A percentile compares a stretch with the other conserved stretches of the same genome.
Evolutionary conservation across 140 eudicot genomes (phyloP).

Genomic region (Ambrosia hybrid): DNA sequence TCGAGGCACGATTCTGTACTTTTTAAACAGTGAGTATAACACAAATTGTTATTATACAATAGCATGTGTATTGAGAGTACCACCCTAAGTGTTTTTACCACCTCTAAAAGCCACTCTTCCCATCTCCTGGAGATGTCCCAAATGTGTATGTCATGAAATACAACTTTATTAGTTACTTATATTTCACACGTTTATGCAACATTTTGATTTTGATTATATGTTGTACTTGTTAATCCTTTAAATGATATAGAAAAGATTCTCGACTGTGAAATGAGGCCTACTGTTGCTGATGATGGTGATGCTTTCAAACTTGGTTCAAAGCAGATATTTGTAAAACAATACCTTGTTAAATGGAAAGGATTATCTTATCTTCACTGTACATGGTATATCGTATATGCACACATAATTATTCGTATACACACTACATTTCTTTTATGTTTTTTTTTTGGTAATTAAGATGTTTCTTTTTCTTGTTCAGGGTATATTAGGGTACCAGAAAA

Average conservation of each 20-base stretch:
- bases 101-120: conserved; percentile 77
- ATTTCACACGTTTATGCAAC: background rate
- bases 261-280: conserved; percentile 93
- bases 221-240: conserved; percentile 71
- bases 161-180: background rate
- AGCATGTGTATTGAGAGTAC: conserved; percentile 64
- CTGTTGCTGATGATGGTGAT: conserved; percentile 74
- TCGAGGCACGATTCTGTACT: no score
- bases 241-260: conserved; percentile 87
- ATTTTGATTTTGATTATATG: conserved; percentile 5
- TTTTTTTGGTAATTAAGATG: background rate
- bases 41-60: conserved; percentile 7
- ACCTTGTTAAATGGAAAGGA: conserved; percentile 98
- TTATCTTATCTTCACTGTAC: conserved; percentile 92
- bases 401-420: background rate
- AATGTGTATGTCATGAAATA: conserved; percentile 72
- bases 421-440: background rate
- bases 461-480: background rate
- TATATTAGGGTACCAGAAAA: conserved; percentile 90
- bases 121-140: conserved; percentile 82
- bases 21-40: no score
- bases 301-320: conserved; percentile 78
- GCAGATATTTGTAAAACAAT: conserved; percentile 85
- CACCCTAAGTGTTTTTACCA: conserved; percentile 89
- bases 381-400: conserved; percentile 54